phyloP scores from a whole-genome alignment of 345 rosid species.

The Durio zibethinus region DNA sequence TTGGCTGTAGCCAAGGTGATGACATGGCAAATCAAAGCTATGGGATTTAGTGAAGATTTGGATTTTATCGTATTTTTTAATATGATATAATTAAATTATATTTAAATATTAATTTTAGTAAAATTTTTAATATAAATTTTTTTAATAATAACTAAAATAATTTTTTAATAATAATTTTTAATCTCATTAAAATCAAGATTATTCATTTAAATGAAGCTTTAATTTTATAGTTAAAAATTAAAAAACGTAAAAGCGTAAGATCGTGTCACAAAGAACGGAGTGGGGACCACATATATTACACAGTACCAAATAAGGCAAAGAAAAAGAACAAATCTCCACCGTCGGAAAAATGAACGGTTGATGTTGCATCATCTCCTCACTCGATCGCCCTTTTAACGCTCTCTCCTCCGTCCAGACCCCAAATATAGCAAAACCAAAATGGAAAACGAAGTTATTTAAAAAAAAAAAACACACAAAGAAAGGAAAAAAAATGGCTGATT shows the following conservation, averaged over 20 bases:
- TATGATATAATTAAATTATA: no score
- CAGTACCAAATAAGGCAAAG: background rate
- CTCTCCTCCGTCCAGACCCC: background rate
- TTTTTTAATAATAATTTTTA: no score
- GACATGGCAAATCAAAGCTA: background rate
- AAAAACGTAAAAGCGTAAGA: background rate
- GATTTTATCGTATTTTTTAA: no score
- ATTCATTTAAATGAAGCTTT: no score
- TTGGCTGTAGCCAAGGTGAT: background rate
- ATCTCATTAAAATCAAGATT: no score
- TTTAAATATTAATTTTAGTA: no score
- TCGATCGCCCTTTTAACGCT: slow-evolving; percentile 7
- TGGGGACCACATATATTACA: background rate
- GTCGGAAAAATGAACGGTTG: slow-evolving; percentile 12
- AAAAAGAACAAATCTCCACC: slow-evolving; percentile 14
- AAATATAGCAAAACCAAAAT: slow-evolving; percentile 18
- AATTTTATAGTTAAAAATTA: no score
- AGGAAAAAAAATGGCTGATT: slow-evolving; percentile 35
- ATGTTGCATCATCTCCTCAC: background rate
- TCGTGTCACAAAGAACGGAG: background rate
- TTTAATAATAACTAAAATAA: no score
- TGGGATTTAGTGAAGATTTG: no score
- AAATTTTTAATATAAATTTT: no score
- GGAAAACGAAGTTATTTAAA: slow-evolving; percentile 3
- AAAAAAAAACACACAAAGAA: background rate